These are phyloP conservation scores for Eimeria brunetti DNA, from an alignment of 169 alveolate genomes.

Conservation along the genomic window DNA sequence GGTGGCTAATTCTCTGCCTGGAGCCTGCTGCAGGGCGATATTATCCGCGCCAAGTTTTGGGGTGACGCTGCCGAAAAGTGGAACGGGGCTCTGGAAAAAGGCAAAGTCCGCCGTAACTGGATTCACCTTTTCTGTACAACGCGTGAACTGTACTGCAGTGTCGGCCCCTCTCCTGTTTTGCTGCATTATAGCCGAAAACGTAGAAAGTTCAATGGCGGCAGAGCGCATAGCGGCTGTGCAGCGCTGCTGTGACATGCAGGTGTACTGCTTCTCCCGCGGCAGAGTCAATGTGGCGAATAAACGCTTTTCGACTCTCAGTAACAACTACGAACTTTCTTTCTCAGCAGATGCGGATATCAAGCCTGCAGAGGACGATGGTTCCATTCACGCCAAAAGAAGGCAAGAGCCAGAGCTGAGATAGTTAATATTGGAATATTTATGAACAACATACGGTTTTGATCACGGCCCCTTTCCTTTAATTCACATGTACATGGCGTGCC, in stretches of 20 bases:
- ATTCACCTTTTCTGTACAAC: neutral
- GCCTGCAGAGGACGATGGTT: constrained; percentile 73
- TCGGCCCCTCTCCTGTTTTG: neutral
- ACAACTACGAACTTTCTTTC: constrained; percentile 70
- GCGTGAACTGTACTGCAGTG: neutral
- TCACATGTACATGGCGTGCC: neutral
- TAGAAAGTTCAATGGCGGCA: neutral
- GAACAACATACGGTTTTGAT: neutral
- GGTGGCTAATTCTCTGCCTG: neutral
- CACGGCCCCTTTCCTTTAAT: neutral
- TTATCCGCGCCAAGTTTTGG: constrained; percentile 80
- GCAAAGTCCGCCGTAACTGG: constrained; percentile 39
- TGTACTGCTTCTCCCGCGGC: constrained; percentile 63
- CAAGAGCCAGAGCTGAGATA: neutral
- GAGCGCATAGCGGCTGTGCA: neutral
- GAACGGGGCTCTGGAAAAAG: constrained; percentile 62
- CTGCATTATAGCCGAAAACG: neutral
- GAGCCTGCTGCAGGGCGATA: constrained; percentile 60
- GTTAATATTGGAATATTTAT: neutral
- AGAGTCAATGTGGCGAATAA: constrained; percentile 80
- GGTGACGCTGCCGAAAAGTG: constrained; percentile 81
- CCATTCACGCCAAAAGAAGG: constrained; percentile 53
- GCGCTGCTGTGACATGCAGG: constrained; percentile 38
- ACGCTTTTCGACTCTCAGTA: constrained; percentile 65
- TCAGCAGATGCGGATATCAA: constrained; percentile 64